phyloP scores from a whole-genome alignment of 495 filamentous ascomycete genomes.

The Xylaria sp. region DNA sequence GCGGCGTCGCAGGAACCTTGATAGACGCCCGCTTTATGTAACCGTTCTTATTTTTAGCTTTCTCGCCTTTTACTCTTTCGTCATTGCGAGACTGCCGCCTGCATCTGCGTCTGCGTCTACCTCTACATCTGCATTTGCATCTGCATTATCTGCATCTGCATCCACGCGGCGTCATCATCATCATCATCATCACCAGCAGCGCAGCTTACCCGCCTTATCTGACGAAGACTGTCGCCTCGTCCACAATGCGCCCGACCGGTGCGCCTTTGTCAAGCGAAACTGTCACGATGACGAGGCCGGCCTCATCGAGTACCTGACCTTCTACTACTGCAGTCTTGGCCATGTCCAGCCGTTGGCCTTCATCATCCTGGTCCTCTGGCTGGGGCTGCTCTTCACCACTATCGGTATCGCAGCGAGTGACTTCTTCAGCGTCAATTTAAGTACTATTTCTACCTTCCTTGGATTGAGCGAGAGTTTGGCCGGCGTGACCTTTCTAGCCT shows the following conservation, averaged over 20 bases:
- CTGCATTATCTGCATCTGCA: too few relatives aligned
- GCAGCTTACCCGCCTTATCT: conserved; percentile 22
- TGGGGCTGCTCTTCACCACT: conserved; percentile 91
- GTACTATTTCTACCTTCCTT: conserved; percentile 84
- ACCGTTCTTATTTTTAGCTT: conserved; percentile 45
- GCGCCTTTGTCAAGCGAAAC: conserved; percentile 80
- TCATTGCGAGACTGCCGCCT: conserved; percentile 29
- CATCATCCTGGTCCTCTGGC: conserved; percentile 76
- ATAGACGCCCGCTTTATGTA: conserved; percentile 49
- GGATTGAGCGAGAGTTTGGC: conserved; percentile 96
- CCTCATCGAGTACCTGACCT: conserved; percentile 82
- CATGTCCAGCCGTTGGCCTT: conserved; percentile 79
- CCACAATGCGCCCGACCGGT: conserved; percentile 78
- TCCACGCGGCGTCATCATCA: background rate
- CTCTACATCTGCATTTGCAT: too few relatives aligned
- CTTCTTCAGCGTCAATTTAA: conserved; percentile 96
- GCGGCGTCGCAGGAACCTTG: conserved; percentile 31
- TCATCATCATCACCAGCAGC: background rate
- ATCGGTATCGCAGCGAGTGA: conserved; percentile 99
- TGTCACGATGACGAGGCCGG: conserved; percentile 92
- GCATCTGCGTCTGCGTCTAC: background rate
- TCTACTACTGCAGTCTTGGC: conserved; percentile 88
- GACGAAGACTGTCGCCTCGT: conserved; percentile 77
- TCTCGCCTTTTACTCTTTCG: conserved; percentile 44
- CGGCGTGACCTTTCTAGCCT: conserved; percentile 94